These are phyloP conservation scores for Camellia sinensis DNA, from an alignment of 148 eudicot species.

Conservation along the genomic window DNA sequence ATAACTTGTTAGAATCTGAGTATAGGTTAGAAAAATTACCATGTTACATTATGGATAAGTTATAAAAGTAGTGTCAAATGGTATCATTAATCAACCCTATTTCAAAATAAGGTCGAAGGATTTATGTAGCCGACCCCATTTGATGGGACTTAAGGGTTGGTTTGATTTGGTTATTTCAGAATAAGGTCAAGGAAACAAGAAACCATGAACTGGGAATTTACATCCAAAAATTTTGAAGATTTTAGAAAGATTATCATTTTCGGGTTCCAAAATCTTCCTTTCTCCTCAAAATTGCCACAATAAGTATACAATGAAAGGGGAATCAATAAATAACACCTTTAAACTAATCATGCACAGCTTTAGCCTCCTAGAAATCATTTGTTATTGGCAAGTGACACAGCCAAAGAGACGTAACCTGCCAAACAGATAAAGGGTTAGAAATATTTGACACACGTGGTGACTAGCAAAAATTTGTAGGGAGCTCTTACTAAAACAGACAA, in stretches of 20 bases:
- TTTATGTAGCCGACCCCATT: too few species aligned
- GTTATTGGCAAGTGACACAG: conserved; percentile 41
- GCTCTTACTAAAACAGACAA: neutral
- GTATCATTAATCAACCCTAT: neutral
- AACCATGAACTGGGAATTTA: conserved; percentile 8
- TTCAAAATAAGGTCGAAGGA: neutral
- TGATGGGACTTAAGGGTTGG: too few species aligned
- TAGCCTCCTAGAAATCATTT: conserved; percentile 46
- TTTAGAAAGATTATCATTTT: conserved; percentile 38
- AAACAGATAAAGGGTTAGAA: conserved; percentile 1
- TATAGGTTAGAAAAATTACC: neutral
- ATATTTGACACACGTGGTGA: neutral
- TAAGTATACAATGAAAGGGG: neutral
- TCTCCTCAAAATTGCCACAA: conserved; percentile 32
- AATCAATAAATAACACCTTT: neutral
- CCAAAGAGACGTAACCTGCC: conserved; percentile 44
- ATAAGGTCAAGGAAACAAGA: neutral
- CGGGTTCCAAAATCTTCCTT: conserved; percentile 40
- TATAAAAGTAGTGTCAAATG: neutral
- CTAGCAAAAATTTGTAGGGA: neutral
- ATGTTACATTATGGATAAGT: neutral
- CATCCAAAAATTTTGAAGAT: conserved; percentile 49
- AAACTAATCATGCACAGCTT: conserved; percentile 48
- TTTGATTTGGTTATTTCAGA: too few species aligned
- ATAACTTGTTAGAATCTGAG: neutral